Evolutionary conservation across 208 protist genomes (phyloP).

Genomic region (Crithidia acanthocephali): DNA sequence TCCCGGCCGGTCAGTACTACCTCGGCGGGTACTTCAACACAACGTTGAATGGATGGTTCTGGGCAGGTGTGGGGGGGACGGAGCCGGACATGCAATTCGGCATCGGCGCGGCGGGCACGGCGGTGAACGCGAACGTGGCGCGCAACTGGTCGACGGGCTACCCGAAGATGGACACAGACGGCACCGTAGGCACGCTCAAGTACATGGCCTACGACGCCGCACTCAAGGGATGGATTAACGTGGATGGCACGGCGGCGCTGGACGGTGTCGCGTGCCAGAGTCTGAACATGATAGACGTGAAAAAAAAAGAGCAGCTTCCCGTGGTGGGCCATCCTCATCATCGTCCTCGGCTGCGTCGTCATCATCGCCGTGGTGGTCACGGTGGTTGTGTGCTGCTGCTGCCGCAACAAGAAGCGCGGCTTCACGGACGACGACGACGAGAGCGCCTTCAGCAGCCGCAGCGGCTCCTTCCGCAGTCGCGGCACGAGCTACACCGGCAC

Average conservation of each 20-base stretch:
- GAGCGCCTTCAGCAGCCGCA: conserved; percentile 9
- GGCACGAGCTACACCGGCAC: not conserved
- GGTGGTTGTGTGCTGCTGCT: conserved; percentile 18
- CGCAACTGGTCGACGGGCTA: conserved; percentile 5
- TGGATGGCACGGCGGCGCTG: conserved; percentile 16
- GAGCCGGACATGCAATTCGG: too few species aligned
- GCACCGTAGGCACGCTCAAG: not conserved
- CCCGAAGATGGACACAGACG: conserved; percentile 3
- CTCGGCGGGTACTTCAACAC: not conserved
- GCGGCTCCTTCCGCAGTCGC: conserved; percentile 13
- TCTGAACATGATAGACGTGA: not conserved
- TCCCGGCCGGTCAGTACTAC: conserved; percentile 2
- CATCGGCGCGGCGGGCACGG: too few species aligned
- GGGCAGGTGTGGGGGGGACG: too few species aligned
- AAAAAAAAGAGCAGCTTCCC: conserved; percentile 7
- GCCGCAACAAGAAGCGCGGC: conserved; percentile 14
- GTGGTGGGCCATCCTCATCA: conserved; percentile 23
- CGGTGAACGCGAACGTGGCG: too few species aligned
- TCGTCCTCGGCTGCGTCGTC: conserved; percentile 15
- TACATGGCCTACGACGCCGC: conserved; percentile 26
- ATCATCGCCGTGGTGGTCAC: conserved; percentile 8
- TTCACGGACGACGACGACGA: conserved; percentile 18
- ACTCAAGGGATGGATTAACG: conserved; percentile 17
- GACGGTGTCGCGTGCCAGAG: conserved; percentile 23
- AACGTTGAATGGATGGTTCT: too few species aligned